phyloP scores from a whole-genome alignment of 805 yeast species.

The Kluyveromyces nonfermentans region DNA sequence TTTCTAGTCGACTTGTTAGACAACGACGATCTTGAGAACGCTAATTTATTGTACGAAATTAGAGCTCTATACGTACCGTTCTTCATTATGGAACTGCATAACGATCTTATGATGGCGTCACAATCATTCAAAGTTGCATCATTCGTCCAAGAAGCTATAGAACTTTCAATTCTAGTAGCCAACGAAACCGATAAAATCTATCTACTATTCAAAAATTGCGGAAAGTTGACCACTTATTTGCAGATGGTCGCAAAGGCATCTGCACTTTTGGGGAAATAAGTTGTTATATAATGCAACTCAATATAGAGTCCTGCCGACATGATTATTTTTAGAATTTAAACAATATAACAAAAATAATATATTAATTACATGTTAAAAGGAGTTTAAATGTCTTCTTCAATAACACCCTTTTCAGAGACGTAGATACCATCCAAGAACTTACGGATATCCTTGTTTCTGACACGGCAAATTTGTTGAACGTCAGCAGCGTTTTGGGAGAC shows the following conservation, averaged over 20 bases:
- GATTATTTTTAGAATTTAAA: not conserved
- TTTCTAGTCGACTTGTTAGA: slow-evolving; percentile 27
- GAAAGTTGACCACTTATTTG: slow-evolving; percentile 46
- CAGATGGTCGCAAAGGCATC: slow-evolving; percentile 38
- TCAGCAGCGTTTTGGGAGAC: slow-evolving; percentile 99
- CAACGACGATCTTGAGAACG: slow-evolving; percentile 25
- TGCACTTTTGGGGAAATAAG: not conserved
- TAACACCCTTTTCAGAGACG: slow-evolving; percentile 90
- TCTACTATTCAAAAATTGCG: slow-evolving; percentile 48
- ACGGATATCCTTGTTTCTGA: slow-evolving; percentile 99
- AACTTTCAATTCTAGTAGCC: slow-evolving; percentile 55
- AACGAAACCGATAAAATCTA: slow-evolving; percentile 56
- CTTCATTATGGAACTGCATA: slow-evolving; percentile 57
- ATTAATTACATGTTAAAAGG: slow-evolving; percentile 1
- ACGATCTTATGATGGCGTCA: slow-evolving; percentile 40
- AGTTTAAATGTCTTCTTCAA: slow-evolving; percentile 47
- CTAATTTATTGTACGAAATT: slow-evolving; percentile 39
- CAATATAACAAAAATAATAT: not conserved
- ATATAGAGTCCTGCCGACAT: not conserved
- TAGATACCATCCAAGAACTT: slow-evolving; percentile 99
- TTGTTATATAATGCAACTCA: not conserved
- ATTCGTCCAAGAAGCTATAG: slow-evolving; percentile 48
- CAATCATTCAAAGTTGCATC: slow-evolving; percentile 28
- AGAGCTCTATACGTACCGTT: slow-evolving; percentile 67
- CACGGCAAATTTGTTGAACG: slow-evolving; percentile 95